A percentile compares a stretch with the other conserved stretches of the same genome.
These are phyloP conservation scores for Plenodomus tracheiphilus DNA, from an alignment of 2,329 filamentous ascomycete genomes.

Conservation along the genomic window DNA sequence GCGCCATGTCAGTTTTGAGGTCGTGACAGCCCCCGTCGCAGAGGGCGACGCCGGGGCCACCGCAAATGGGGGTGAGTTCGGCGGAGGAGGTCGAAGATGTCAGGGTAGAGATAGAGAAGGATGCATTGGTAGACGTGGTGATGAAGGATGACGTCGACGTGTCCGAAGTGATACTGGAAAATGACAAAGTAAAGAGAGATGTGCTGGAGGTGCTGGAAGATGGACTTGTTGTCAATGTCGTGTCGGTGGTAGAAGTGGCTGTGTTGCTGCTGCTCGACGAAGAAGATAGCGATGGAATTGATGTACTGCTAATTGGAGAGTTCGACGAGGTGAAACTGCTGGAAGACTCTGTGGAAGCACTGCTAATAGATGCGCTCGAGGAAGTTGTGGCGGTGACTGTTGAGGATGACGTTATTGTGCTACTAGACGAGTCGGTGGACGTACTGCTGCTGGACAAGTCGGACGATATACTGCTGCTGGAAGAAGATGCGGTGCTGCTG, in stretches of 20 bases:
- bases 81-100: conserved; percentile 1
- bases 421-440: too few species aligned
- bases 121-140: background rate
- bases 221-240: background rate
- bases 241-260: conserved; percentile 2
- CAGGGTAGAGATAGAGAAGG: conserved; percentile 2
- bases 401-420: background rate
- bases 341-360: background rate
- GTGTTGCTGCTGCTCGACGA: conserved; percentile 1
- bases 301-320: conserved; percentile 2
- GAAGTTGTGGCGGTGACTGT: background rate
- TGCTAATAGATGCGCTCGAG: background rate
- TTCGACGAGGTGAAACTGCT: background rate
- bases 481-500: too few species aligned
- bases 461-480: too few species aligned
- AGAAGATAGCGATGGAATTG: background rate
- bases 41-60: conserved; percentile 12
- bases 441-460: too few species aligned
- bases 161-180: background rate
- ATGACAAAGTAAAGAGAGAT: background rate
- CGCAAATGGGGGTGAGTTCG: conserved; percentile 15
- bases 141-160: background rate
- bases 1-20: conserved; percentile 18
- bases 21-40: conserved; percentile 32
- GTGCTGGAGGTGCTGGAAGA: background rate